A percentile compares a stretch with the other conserved stretches of the same genome.
Conservation (phyloP, 306 rosid genomes). For the Lathyrus aphaca region DNA sequence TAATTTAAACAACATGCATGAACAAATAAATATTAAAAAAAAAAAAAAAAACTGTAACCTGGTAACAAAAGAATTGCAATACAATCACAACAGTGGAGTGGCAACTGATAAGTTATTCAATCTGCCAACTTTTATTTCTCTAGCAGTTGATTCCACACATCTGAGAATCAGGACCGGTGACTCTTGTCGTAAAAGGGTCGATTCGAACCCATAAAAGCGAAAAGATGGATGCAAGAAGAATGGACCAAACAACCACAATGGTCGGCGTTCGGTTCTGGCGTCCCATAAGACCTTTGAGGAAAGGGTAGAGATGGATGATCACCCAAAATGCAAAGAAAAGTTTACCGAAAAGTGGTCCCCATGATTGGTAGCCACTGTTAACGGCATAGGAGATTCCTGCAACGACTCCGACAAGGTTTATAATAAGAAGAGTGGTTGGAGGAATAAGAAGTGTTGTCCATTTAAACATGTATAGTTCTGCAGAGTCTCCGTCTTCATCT, state of each 20-base stretch:
- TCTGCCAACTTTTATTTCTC: constrained; percentile 36
- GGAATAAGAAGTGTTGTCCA: constrained; percentile 98
- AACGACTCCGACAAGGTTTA: constrained; percentile 89
- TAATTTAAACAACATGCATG: constrained; percentile 38
- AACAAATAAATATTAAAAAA: constrained; percentile 6
- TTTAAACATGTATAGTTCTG: constrained; percentile 90
- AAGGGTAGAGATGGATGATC: constrained; percentile 89
- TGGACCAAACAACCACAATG: constrained; percentile 91
- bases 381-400: constrained; percentile 94
- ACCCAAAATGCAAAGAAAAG: constrained; percentile 99
- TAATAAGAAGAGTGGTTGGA: constrained; percentile 87
- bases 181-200: constrained; percentile 87
- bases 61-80: constrained; percentile 36
- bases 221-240: constrained; percentile 93
- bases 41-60: not conserved
- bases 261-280: constrained; percentile 96
- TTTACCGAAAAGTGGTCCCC: constrained; percentile 98
- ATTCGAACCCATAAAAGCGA: constrained; percentile 88
- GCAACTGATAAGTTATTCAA: not conserved
- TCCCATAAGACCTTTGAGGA: constrained; percentile 99
- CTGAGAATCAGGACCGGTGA: constrained; percentile 83
- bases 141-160: constrained; percentile 96
- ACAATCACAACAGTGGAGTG: constrained; percentile 36
- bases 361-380: constrained; percentile 96
- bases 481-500: constrained; percentile 87